Conservation (phyloP, 176 grass and related monocot species). For the Raddia distichophylla region DNA sequence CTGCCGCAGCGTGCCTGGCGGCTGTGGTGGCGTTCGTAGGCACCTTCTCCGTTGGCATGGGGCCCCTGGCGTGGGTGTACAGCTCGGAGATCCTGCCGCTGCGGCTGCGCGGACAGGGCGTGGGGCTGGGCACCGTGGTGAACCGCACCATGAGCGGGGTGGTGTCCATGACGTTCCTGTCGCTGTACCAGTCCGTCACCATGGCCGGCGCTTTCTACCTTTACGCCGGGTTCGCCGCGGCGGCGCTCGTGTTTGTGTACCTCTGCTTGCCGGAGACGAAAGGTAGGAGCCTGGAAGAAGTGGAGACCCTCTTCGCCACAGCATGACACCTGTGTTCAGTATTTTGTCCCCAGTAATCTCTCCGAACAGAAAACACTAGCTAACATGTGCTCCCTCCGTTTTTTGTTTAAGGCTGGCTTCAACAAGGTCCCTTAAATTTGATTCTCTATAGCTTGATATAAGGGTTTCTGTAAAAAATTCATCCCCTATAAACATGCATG, state of each 20-base stretch:
- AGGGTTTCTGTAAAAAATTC: no score
- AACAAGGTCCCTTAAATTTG: no score
- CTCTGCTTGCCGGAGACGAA: background rate
- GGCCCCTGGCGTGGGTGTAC: background rate
- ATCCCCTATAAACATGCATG: no score
- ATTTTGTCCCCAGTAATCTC: no score
- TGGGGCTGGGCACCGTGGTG: background rate
- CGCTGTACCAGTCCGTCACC: background rate
- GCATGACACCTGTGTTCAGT: background rate
- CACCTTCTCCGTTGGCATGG: background rate
- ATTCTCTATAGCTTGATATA: no score
- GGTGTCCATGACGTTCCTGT: background rate
- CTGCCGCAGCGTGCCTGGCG: no score
- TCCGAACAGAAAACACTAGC: no score
- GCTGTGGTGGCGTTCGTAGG: no score
- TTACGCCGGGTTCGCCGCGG: background rate
- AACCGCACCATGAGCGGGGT: background rate
- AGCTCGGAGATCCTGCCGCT: background rate
- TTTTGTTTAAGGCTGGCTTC: no score
- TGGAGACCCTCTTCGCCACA: background rate
- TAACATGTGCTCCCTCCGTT: no score
- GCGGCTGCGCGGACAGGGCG: background rate
- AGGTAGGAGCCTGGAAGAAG: background rate
- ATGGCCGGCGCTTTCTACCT: background rate
- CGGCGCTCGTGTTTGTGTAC: slow-evolving; percentile 2